phyloP scores from a whole-genome alignment of 164 flowering plant genomes.

The Warburgia ugandensis region DNA sequence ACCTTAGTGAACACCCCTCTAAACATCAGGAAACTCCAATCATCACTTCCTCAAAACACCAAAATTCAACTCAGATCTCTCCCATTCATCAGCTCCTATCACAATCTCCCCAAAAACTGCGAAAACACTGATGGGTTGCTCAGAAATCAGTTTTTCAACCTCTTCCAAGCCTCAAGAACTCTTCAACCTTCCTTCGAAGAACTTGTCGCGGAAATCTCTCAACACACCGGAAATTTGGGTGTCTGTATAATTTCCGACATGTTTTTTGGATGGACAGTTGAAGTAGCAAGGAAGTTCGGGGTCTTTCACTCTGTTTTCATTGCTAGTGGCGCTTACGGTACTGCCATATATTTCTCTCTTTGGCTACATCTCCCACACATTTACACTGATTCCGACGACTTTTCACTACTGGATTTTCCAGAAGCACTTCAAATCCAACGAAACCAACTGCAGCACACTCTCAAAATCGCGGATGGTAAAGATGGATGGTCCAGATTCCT shows the following conservation, averaged over 20 bases:
- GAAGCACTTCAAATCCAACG: slow-evolving; percentile 1
- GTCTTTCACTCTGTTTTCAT: slow-evolving; percentile 11
- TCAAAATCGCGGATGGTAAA: not conserved
- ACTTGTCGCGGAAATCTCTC: slow-evolving; percentile 1
- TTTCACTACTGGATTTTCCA: slow-evolving; percentile 9
- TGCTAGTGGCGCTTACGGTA: slow-evolving; percentile 16
- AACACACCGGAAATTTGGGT: not conserved
- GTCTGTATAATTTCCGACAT: slow-evolving; percentile 10
- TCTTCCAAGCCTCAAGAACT: slow-evolving; percentile 7
- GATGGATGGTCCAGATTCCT: not conserved
- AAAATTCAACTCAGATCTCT: slow-evolving; percentile 9
- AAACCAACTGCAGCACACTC: slow-evolving; percentile 2
- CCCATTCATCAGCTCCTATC: slow-evolving; percentile 12
- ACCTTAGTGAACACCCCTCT: slow-evolving; percentile 17
- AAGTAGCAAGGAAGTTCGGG: not conserved
- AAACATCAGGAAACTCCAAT: slow-evolving; percentile 6
- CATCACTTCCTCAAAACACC: slow-evolving; percentile 2
- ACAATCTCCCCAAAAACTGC: slow-evolving; percentile 14
- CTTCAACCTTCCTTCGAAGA: slow-evolving; percentile 10
- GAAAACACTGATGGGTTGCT: slow-evolving; percentile 11
- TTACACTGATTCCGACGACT: slow-evolving; percentile 7
- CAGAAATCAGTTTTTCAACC: not conserved
- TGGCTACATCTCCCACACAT: slow-evolving; percentile 16
- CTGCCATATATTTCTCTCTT: slow-evolving; percentile 5
- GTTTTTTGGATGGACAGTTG: slow-evolving; percentile 8